Base-by-base conservation (phyloP, 306 rosid genomes). In the Macrotyloma uniflorum region DNA sequence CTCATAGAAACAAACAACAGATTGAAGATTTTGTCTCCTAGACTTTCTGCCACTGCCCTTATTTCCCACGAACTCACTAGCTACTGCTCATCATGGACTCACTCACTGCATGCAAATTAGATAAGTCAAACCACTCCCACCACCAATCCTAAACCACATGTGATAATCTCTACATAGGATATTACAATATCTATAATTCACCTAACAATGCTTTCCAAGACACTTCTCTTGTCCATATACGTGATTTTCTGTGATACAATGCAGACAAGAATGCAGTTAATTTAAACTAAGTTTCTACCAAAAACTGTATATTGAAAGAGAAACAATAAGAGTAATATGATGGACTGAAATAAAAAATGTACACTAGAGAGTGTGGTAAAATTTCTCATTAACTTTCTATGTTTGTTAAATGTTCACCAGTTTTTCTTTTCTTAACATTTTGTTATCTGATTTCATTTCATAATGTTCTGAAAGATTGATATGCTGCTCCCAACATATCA, bases 1-100 rank as follows among this genome's bases (percentile, higher is more conserved):
- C 65, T 82, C 51, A 73, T 77, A 14, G 54, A 79, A 70, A 33
- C 82, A 62, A 62, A 79, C 40, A 65, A 49, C 75, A 59, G 46
- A 71, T 68, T 83, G 67, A 79, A 73, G 80, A 77, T 68, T 81
- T 82, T 87, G 88, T 80, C 88, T 64, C 70, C 49, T 53, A 26
- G 30, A 45, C 79, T 46, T 68, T 83, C 62, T 62, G 64, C 65
- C 68, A 53, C 22, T 26, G 11, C 7, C 82, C 84, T 74, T 55
- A 47, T 79, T 78, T 75, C 82, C 75, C 82, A 74, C 28, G 28
- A 66, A 16, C 53, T 80, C 24, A 72, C 61, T 6, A 49, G 10
- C 43, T 9, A 2, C 13, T 38, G 43, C 11, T 51, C 1, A 36
- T 32, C 67, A 43, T 42, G 16, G 46, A 22, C 6, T 22, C 35